Evolutionary conservation across 2,329 filamentous ascomycete genomes (phyloP), one percentile per base, ranked within the genome.

Genomic region (Rhinocladiella mackenziei): DNA sequence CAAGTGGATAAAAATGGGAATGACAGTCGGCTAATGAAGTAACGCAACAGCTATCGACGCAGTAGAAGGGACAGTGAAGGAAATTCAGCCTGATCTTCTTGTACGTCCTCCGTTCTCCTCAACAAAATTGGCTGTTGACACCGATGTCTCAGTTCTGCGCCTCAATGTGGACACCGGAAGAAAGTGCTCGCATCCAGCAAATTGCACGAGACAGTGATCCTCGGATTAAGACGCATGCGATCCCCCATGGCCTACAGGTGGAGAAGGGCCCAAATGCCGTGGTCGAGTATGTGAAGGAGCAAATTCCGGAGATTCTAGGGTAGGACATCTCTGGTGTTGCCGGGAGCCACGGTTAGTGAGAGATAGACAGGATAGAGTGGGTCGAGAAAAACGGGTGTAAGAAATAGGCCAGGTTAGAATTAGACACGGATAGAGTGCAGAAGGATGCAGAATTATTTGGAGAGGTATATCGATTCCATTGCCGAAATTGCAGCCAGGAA

Each of bases 101-200:
- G 76, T 79, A 69, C 38, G 68, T n/a, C n/a, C n/a, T n/a, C n/a
- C n/a, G n/a, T 17, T 14, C 20, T 25, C 13, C 37, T 4, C 5
- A 26, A 17, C 4, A 9, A 6, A 8, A 17, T 10, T 13, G 11
- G 22, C 7, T 15, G 23, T 28, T 39, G n/a, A 48, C 32, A 22
- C 29, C 14, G 55, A 37, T 17, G n/a, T 4, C 34, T 43, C 46
- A 81, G 75, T 81, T 80, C 65, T 78, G 73, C 39, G 80, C 80
- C 2, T 82, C 74, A 2, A 77, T 77, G 74, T 77, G 75, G 74
- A 69, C 70, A 22, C 60, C 58, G 2, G 64, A 68, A 30, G 55
- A 70, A 56, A 62, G 65, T 10, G 51, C 56, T 7, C 53, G 60
- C 28, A 68, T 70, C 33, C 63, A 66, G 30, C 50, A 58, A 5